Percentiles rank a stretch among this genome's conserved stretches.
These are phyloP conservation scores for Geopyxis carbonaria DNA, from an alignment of 495 filamentous ascomycete genomes.

Conservation along the genomic window DNA sequence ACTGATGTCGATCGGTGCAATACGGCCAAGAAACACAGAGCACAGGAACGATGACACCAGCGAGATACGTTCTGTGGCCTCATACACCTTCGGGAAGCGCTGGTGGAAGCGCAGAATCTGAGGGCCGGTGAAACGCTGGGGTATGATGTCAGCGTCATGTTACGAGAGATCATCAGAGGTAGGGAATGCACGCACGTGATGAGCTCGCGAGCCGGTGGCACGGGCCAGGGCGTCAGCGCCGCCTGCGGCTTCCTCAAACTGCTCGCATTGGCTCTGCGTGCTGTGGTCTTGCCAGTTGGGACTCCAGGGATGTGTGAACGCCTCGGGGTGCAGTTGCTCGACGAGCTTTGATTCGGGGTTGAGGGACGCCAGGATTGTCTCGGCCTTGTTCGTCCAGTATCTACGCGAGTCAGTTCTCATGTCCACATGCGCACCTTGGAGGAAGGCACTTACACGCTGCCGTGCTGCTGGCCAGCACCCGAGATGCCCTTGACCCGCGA, in stretches of 20 bases:
- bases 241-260: constrained; percentile 59
- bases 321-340: constrained; percentile 44
- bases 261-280: constrained; percentile 79
- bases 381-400: constrained; percentile 67
- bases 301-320: constrained; percentile 72
- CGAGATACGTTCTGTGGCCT: constrained; percentile 64
- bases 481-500: constrained; percentile 62
- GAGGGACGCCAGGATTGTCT: constrained; percentile 42
- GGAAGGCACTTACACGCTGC: constrained; percentile 46
- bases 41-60: constrained; percentile 91
- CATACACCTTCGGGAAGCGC: constrained; percentile 65
- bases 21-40: constrained; percentile 67
- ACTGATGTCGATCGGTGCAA: constrained; percentile 82
- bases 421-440: neutral
- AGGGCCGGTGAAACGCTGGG: constrained; percentile 94
- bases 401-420: constrained; percentile 5
- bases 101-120: constrained; percentile 79
- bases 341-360: constrained; percentile 43
- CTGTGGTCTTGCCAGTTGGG: constrained; percentile 98
- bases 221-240: constrained; percentile 48
- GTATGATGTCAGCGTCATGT: no score
- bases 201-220: constrained; percentile 76
- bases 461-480: constrained; percentile 90
- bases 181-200: constrained; percentile 51
- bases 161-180: constrained; percentile 19